Base-by-base conservation (phyloP, 2,329 filamentous ascomycete species). In the Apiospora kogelbergensis region DNA sequence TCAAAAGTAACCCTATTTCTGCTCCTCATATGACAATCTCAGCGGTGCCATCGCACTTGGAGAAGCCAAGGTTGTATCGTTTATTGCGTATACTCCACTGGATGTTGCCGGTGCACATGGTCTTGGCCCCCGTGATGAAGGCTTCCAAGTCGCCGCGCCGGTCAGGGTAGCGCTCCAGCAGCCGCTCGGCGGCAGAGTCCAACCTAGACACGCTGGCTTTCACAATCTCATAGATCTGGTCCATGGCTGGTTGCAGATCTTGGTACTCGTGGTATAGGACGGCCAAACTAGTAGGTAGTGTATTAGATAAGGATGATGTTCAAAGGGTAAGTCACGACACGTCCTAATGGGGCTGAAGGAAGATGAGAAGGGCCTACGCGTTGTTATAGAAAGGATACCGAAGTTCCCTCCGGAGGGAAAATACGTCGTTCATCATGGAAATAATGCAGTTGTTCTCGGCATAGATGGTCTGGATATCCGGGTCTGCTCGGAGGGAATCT, bases 381-480 rank as follows among this genome's bases (percentile, higher is more conserved):
- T 72, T 73, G 46, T 70, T 72, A 66, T 69, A 72, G 45, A 73
- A 73, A 2, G 72, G 71, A 42, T 63, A 71, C 30, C 42, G 33
- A 30, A 73, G 72, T 24, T 70, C 69, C 24, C 67, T 37, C 11
- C 22, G 30, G 4, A 70, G 77, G 22, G 78, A 79, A 71, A 83
- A 82, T 65, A 83, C 72, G 64, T 78, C 76, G 67, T 78, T 75
- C 77, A 81, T 81, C 66, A 66, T 15, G 17, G 48, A 68, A 44
- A 68, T 70, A 44, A 65, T 67, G 30, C 33, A 60, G 24, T 57
- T 67, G 46, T 20, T 66, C 37, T 66, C 40, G 20, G 45, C 37
- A 42, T 44, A 63, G 64, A 72, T 64, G 15, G 44, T 37, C 13
- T 67, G 33, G 6, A 71, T 42, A 22, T 70, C 67, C 15, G 67